These are phyloP conservation scores for Rhodomyrtus tomentosa DNA, from an alignment of 345 rosid species.

Conservation along the genomic window DNA sequence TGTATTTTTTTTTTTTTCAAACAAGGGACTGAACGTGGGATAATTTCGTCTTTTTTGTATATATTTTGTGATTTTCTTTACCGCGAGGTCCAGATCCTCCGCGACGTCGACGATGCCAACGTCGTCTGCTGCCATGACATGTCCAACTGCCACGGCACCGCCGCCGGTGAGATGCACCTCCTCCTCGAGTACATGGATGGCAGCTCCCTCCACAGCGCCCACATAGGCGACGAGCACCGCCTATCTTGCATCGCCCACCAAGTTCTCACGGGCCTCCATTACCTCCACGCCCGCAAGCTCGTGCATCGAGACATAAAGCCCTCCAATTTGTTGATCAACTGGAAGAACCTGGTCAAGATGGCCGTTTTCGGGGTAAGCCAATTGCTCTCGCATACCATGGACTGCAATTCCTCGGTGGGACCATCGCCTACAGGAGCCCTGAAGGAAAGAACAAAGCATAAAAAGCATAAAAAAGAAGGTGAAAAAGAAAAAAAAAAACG, in stretches of 20 bases:
- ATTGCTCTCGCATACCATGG: conserved; percentile 71
- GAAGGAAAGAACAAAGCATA: too few species aligned
- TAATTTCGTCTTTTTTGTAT: too few species aligned
- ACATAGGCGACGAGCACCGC: conserved; percentile 29
- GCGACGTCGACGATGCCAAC: conserved; percentile 67
- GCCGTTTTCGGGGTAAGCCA: conserved; percentile 90
- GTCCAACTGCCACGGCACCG: conserved; percentile 34
- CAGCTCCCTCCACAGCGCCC: conserved; percentile 67
- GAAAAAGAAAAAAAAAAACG: too few species aligned
- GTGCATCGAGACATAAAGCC: conserved; percentile 92
- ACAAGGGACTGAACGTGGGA: too few species aligned
- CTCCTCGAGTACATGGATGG: conserved; percentile 83
- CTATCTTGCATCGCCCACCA: conserved; percentile 56
- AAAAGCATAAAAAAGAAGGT: too few species aligned
- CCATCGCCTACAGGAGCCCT: conserved; percentile 94
- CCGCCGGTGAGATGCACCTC: conserved; percentile 65
- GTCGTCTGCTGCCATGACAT: conserved; percentile 78
- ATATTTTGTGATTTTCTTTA: too few species aligned
- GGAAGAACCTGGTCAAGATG: conserved; percentile 53
- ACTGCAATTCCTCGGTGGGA: conserved; percentile 84
- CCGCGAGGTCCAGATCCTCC: conserved; percentile 72
- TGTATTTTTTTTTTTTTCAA: too few species aligned
- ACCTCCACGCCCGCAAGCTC: conserved; percentile 61
- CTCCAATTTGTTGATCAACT: conserved; percentile 61
- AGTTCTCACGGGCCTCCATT: conserved; percentile 65